Conservation (phyloP, 345 rosid species). For the Turritis glabra region DNA sequence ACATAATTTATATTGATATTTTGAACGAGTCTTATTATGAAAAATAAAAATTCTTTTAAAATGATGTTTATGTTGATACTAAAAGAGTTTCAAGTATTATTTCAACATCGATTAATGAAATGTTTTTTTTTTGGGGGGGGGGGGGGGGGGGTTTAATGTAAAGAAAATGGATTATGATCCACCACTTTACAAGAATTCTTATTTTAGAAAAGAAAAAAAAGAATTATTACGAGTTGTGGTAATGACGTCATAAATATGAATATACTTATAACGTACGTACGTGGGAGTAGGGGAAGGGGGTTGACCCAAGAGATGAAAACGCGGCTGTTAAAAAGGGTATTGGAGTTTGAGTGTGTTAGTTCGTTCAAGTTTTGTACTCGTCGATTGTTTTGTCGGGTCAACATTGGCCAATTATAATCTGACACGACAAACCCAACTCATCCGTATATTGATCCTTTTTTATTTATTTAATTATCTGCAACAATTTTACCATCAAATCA, state of each 20-base stretch:
- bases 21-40: background rate
- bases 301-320: constrained; percentile 20
- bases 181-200: too few species aligned
- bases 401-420: constrained; percentile 2
- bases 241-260: constrained; percentile 7
- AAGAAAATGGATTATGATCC: background rate
- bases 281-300: background rate
- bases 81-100: too few species aligned
- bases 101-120: background rate
- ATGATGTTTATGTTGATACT: background rate
- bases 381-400: constrained; percentile 33
- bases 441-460: background rate
- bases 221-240: background rate
- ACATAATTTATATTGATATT: background rate
- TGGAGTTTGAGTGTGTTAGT: background rate
- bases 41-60: too few species aligned
- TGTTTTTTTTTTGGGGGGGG: too few species aligned
- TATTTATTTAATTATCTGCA: too few species aligned
- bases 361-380: constrained; percentile 2
- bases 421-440: constrained; percentile 15
- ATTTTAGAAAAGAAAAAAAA: too few species aligned
- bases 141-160: background rate
- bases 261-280: background rate
- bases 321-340: constrained; percentile 15
- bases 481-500: too few species aligned